Evolutionary conservation across 1,284 basidiomycete species (phyloP).

Genomic region (Trichosporon asahii): DNA sequence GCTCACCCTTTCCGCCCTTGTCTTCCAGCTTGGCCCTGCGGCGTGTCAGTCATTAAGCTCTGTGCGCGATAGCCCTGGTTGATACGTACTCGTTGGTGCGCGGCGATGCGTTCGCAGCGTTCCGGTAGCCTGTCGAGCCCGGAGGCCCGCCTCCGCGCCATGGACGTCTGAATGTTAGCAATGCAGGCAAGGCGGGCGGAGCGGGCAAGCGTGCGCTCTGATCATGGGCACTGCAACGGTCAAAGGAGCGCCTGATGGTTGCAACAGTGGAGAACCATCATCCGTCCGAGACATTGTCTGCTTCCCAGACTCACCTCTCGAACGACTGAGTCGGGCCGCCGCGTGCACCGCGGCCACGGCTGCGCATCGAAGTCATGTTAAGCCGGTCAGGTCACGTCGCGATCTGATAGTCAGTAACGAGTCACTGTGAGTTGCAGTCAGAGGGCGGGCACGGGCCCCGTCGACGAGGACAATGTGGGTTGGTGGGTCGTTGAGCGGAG

Average conservation of each 20-base stretch:
- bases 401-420: not conserved
- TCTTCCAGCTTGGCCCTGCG: slow-evolving; percentile 15
- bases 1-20: slow-evolving; percentile 20
- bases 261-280: not conserved
- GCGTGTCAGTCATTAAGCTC: not conserved
- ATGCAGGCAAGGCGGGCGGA: not conserved
- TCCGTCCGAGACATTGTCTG: not conserved
- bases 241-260: no score
- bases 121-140: slow-evolving; percentile 28
- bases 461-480: slow-evolving; percentile 1
- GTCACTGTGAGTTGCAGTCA: not conserved
- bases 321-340: slow-evolving; percentile 18
- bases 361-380: slow-evolving; percentile 26
- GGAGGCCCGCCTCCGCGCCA: slow-evolving; percentile 41
- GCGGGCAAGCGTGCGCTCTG: no score
- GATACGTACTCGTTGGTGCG: slow-evolving; percentile 13
- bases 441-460: not conserved
- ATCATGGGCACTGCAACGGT: no score
- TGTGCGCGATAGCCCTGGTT: not conserved
- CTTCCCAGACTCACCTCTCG: slow-evolving; percentile 7
- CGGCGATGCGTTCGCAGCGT: slow-evolving; percentile 17
- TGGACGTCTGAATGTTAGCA: not conserved
- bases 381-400: slow-evolving; percentile 12
- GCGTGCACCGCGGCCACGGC: slow-evolving; percentile 25
- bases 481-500: not conserved